A percentile compares a stretch with the other conserved stretches of the same genome.
Evolutionary conservation across 2,329 filamentous ascomycete species (phyloP).

Genomic region (Didymosphaeria variabile): DNA sequence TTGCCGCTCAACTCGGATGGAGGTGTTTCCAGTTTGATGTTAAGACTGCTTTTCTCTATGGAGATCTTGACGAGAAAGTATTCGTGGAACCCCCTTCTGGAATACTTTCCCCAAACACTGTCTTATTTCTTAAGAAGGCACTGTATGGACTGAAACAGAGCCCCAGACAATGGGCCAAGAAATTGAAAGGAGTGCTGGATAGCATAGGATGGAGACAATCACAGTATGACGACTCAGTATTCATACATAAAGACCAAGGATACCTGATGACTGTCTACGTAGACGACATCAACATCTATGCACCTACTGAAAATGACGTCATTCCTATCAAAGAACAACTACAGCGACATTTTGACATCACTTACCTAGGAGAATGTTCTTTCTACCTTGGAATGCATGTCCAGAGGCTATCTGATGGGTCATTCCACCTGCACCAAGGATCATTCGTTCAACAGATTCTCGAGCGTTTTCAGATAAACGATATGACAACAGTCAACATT

Average conservation of each 20-base stretch:
- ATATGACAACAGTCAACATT: not conserved
- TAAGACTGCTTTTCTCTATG: constrained; percentile 43
- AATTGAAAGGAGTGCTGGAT: constrained; percentile 24
- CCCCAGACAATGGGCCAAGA: constrained; percentile 32
- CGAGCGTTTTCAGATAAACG: not conserved
- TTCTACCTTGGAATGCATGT: constrained; percentile 38
- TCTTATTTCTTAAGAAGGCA: constrained; percentile 20
- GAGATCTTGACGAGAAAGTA: constrained; percentile 32
- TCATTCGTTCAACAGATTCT: constrained; percentile 35
- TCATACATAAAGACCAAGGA: constrained; percentile 19
- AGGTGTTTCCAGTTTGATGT: constrained; percentile 42
- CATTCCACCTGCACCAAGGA: not conserved
- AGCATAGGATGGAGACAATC: constrained; percentile 22
- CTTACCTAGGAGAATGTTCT: constrained; percentile 25
- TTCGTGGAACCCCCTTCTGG: constrained; percentile 33
- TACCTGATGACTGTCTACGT: constrained; percentile 33
- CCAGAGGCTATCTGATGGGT: constrained; percentile 10
- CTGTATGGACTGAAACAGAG: constrained; percentile 45
- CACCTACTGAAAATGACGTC: constrained; percentile 14
- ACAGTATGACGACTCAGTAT: constrained; percentile 22
- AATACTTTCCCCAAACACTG: constrained; percentile 17
- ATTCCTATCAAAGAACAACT: constrained; percentile 28
- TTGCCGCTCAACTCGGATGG: constrained; percentile 25
- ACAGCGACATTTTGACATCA: constrained; percentile 30
- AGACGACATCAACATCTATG: constrained; percentile 36